Conservation (phyloP, 2,329 filamentous ascomycete genomes). For the Onygenales sp. region DNA sequence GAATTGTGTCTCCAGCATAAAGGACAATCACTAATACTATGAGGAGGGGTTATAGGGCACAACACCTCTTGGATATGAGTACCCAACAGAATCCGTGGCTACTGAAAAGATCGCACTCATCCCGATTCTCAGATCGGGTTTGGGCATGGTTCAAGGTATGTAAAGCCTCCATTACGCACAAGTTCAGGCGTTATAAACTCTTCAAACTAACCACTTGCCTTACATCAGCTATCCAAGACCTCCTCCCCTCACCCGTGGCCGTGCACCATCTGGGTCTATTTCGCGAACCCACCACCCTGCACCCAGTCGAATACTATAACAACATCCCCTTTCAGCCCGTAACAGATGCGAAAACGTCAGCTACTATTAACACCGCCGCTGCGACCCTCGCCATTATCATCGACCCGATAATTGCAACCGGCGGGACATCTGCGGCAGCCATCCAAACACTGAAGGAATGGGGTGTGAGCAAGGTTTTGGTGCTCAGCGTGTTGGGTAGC, state of each 20-base stretch:
- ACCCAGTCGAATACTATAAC: slow-evolving; percentile 96
- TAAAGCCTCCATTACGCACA: slow-evolving; percentile 4
- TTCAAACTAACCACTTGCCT: not conserved
- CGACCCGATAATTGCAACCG: slow-evolving; percentile 89
- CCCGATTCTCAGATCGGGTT: slow-evolving; percentile 83
- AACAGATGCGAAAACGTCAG: slow-evolving; percentile 14
- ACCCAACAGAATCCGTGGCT: slow-evolving; percentile 54
- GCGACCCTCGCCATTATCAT: slow-evolving; percentile 68
- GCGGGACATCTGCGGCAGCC: slow-evolving; percentile 78
- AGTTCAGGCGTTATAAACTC: not conserved
- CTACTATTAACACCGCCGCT: slow-evolving; percentile 28
- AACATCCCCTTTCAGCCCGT: slow-evolving; percentile 62
- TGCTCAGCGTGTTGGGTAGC: slow-evolving; percentile 67
- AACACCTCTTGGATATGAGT: slow-evolving; percentile 70
- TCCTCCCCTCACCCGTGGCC: slow-evolving; percentile 70
- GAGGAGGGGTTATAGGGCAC: slow-evolving; percentile 46
- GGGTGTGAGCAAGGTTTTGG: slow-evolving; percentile 74
- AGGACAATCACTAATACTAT: not conserved
- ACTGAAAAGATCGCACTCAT: slow-evolving; percentile 68
- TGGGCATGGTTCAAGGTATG: slow-evolving; percentile 79
- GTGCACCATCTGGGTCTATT: slow-evolving; percentile 93
- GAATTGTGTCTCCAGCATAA: no score
- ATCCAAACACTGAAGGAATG: slow-evolving; percentile 85
- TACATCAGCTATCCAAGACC: slow-evolving; percentile 59
- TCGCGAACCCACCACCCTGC: slow-evolving; percentile 76